phyloP scores from a whole-genome alignment of 805 yeast genomes.

The Candida boidinii region DNA sequence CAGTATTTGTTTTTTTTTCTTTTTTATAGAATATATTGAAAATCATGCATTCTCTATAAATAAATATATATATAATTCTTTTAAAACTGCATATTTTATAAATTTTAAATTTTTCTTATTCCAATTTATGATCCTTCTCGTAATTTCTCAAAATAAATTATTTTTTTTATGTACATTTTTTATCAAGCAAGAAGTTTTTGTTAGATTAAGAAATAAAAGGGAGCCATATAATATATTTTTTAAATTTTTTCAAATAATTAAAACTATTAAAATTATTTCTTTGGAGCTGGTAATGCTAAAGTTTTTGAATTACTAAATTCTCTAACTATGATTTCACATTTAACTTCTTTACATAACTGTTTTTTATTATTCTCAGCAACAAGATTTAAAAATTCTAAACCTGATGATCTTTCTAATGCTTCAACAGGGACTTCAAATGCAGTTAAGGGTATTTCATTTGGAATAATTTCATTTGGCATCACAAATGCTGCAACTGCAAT shows the following conservation, averaged over 20 bases:
- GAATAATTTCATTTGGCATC: conserved; percentile 76
- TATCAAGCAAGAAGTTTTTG: no score
- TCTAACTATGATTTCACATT: conserved; percentile 72
- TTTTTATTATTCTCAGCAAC: conserved; percentile 49
- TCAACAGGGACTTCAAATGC: conserved; percentile 83
- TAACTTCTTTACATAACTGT: conserved; percentile 70
- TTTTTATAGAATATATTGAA: no score
- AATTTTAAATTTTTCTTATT: no score
- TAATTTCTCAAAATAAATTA: not conserved
- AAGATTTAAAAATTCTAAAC: conserved; percentile 69
- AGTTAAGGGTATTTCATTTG: conserved; percentile 61
- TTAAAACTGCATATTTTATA: not conserved
- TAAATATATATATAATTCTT: not conserved
- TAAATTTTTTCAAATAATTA: no score
- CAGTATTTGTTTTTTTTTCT: no score
- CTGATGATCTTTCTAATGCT: conserved; percentile 81
- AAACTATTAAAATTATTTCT: no score
- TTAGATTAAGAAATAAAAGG: no score
- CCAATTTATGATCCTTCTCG: no score
- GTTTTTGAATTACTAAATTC: conserved; percentile 50
- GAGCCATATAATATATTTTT: no score
- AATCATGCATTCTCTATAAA: no score
- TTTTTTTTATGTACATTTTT: not conserved
- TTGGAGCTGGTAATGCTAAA: conserved; percentile 15
- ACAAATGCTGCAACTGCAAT: conserved; percentile 89